Conservation (phyloP, 2,329 filamentous ascomycete genomes). For the Grosmannia penicillata region DNA sequence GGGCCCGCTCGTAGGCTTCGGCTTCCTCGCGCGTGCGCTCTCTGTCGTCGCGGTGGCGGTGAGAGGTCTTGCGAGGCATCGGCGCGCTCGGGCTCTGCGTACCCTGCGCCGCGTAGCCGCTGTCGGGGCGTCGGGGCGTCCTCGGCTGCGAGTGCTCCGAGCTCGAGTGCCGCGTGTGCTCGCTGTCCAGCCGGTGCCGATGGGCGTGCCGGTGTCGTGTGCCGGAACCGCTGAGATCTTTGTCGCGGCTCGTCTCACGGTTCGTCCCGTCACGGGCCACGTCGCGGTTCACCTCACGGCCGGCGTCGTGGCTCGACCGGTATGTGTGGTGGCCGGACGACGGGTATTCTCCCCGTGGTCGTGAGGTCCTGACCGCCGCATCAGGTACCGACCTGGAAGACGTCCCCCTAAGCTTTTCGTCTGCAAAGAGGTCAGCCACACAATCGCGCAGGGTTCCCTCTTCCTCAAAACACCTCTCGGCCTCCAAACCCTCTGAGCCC, state of each 20-base stretch:
- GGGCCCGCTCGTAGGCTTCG: constrained; percentile 28
- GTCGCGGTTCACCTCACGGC: constrained; percentile 19
- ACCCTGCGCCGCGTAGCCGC: constrained; percentile 20
- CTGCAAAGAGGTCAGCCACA: constrained; percentile 42
- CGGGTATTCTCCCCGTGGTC: constrained; percentile 25
- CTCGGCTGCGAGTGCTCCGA: constrained; percentile 19
- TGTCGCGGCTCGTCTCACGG: not conserved
- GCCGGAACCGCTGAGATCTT: not conserved
- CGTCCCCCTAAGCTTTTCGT: constrained; percentile 26
- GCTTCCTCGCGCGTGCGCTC: constrained; percentile 3
- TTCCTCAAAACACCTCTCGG: constrained; percentile 17
- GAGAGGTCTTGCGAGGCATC: constrained; percentile 7
- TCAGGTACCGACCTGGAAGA: constrained; percentile 5
- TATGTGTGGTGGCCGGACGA: constrained; percentile 21
- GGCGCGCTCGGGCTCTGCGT: constrained; percentile 10
- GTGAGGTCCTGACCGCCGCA: constrained; percentile 16
- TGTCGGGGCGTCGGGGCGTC: constrained; percentile 29
- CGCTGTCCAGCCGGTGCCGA: constrained; percentile 20
- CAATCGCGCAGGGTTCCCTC: constrained; percentile 26
- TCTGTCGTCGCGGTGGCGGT: constrained; percentile 1
- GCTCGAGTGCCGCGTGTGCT: constrained; percentile 17
- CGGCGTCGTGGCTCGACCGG: constrained; percentile 17
- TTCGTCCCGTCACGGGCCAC: constrained; percentile 17
- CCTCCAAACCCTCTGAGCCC: not conserved
- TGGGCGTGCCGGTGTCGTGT: constrained; percentile 18